Percentiles rank a stretch among this genome's conserved stretches.
Evolutionary conservation across 345 rosid species (phyloP).

Genomic region (Populus deltoides): DNA sequence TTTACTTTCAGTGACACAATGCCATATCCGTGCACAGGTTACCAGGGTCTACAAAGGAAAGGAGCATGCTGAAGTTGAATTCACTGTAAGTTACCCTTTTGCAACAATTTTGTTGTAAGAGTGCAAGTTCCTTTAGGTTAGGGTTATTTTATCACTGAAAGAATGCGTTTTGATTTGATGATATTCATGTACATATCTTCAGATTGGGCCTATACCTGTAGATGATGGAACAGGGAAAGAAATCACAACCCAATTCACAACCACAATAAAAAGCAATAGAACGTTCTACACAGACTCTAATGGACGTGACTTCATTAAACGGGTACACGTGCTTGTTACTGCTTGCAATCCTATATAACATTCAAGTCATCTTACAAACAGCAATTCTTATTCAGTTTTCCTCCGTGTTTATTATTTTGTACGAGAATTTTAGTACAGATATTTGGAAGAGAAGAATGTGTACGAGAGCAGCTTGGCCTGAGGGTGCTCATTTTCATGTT

Average conservation of each 20-base stretch:
- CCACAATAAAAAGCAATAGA: conserved; percentile 68
- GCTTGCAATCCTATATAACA: too few species aligned
- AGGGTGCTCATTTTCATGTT: not conserved
- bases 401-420: not conserved
- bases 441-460: not conserved
- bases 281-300: conserved; percentile 92
- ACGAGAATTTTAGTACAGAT: not conserved
- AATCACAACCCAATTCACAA: conserved; percentile 62
- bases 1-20: conserved; percentile 17
- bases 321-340: conserved; percentile 44
- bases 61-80: conserved; percentile 89
- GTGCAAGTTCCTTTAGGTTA: not conserved
- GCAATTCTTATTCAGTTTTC: not conserved
- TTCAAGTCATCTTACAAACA: too few species aligned
- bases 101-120: conserved; percentile 1
- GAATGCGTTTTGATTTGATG: conserved; percentile 16
- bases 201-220: conserved; percentile 91
- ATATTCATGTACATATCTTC: conserved; percentile 19
- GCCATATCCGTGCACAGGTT: conserved; percentile 39
- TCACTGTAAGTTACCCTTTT: conserved; percentile 59
- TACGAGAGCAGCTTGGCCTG: not conserved
- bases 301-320: conserved; percentile 86
- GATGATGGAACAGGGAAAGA: conserved; percentile 92
- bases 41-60: conserved; percentile 83
- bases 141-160: conserved; percentile 7